These are phyloP conservation scores for Lachancea kluyveri DNA, from an alignment of 805 yeast genomes.

Conservation along the genomic window DNA sequence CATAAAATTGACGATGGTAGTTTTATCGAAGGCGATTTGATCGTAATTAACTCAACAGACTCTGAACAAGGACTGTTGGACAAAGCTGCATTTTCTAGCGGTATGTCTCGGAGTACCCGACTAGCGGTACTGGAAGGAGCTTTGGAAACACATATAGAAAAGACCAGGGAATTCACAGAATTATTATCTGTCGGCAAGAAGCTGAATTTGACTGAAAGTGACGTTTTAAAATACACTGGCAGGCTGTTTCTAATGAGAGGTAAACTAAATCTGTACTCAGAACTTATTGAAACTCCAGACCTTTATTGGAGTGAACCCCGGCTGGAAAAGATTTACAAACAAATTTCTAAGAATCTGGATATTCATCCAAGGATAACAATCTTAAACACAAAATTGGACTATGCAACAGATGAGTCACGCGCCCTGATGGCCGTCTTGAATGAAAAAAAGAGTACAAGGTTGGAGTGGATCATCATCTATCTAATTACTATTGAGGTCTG, in stretches of 20 bases:
- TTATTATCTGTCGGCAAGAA: conserved; percentile 55
- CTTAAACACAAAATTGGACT: conserved; percentile 79
- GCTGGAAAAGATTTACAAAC: conserved; percentile 67
- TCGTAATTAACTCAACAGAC: conserved; percentile 52
- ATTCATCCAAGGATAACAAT: conserved; percentile 72
- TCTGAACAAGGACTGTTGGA: conserved; percentile 51
- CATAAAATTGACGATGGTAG: conserved; percentile 28
- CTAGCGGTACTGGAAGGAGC: conserved; percentile 71
- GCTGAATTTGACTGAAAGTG: conserved; percentile 48
- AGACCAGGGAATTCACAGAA: conserved; percentile 61
- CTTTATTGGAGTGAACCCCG: conserved; percentile 90
- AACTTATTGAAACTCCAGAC: conserved; percentile 87
- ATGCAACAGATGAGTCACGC: conserved; percentile 82
- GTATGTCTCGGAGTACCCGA: conserved; percentile 80
- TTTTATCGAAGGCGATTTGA: conserved; percentile 60
- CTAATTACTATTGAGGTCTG: conserved; percentile 80
- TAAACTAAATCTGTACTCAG: conserved; percentile 77
- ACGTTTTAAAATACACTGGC: conserved; percentile 67
- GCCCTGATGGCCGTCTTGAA: conserved; percentile 69
- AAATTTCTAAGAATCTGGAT: conserved; percentile 66
- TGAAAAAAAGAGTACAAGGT: conserved; percentile 66
- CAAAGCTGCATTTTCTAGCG: conserved; percentile 84
- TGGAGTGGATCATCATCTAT: conserved; percentile 85
- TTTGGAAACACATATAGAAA: conserved; percentile 59
- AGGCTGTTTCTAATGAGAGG: conserved; percentile 71